Conservation (phyloP, 257 asterid species). For the Solanum microdontum region DNA sequence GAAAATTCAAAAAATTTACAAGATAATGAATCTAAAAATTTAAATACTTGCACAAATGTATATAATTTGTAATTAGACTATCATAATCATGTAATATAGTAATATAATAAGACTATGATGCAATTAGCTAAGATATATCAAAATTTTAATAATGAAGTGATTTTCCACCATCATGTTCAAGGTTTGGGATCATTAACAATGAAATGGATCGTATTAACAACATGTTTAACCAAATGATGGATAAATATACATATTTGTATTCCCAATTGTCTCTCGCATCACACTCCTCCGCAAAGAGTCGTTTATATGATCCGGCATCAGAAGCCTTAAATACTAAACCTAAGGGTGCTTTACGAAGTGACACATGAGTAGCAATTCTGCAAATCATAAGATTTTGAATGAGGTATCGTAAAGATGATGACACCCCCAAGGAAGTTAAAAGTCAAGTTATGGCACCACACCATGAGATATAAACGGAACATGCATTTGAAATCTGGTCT, state of each 20-base stretch:
- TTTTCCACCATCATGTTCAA: not conserved
- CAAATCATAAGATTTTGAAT: not conserved
- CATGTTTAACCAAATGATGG: not conserved
- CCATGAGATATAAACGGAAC: not conserved
- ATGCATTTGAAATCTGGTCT: not conserved
- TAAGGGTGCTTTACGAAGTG: not conserved
- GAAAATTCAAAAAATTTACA: not conserved
- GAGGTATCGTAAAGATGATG: not conserved
- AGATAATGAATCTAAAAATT: not conserved
- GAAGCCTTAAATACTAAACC: not conserved
- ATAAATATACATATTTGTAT: not conserved
- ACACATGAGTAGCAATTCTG: not conserved
- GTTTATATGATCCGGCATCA: not conserved
- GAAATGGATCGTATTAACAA: not conserved
- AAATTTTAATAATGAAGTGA: not conserved
- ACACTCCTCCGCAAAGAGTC: not conserved
- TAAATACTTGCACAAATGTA: not conserved
- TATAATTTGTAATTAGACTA: not conserved
- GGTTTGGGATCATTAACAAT: not conserved
- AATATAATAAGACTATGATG: not conserved
- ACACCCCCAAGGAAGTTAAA: not conserved
- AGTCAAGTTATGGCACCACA: not conserved
- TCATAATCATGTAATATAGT: not conserved
- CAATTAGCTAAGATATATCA: not conserved
- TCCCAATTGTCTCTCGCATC: not conserved